Evolutionary conservation across 1,284 basidiomycete genomes (phyloP).

Genomic region (Malassezia globosa): DNA sequence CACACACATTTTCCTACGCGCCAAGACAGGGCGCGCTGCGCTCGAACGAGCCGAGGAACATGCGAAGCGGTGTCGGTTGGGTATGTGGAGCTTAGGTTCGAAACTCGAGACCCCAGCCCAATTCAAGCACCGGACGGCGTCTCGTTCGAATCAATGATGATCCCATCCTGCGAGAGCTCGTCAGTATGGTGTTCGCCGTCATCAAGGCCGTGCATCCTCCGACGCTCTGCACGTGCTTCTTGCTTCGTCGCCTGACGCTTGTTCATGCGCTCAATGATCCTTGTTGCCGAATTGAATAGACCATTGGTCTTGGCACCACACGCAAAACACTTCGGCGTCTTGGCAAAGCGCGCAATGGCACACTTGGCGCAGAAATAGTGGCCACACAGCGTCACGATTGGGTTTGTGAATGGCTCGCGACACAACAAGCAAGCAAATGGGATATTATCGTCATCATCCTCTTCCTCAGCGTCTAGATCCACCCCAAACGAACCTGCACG

Average conservation of each 20-base stretch:
- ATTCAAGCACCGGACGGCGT: slow-evolving; percentile 10
- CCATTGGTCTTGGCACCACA: slow-evolving; percentile 85
- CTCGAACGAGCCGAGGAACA: slow-evolving; percentile 15
- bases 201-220: slow-evolving; percentile 21
- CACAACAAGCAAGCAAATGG: slow-evolving; percentile 96
- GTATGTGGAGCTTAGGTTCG: slow-evolving; percentile 13
- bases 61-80: slow-evolving; percentile 8
- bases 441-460: slow-evolving; percentile 63
- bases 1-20: neutral
- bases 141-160: neutral
- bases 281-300: slow-evolving; percentile 82
- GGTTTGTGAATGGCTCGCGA: slow-evolving; percentile 83
- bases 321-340: slow-evolving; percentile 88
- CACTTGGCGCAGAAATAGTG: slow-evolving; percentile 90
- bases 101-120: slow-evolving; percentile 12
- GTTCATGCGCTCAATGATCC: slow-evolving; percentile 62
- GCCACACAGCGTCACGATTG: slow-evolving; percentile 85
- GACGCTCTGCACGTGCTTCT: slow-evolving; percentile 18
- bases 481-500: slow-evolving; percentile 36
- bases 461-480: slow-evolving; percentile 54
- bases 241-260: slow-evolving; percentile 17
- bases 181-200: no score
- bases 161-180: no score
- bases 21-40: neutral
- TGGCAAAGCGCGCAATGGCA: slow-evolving; percentile 82